Evolutionary conservation across 768 basidiomycete genomes (phyloP).

Genomic region (Boletus rubropictus): DNA sequence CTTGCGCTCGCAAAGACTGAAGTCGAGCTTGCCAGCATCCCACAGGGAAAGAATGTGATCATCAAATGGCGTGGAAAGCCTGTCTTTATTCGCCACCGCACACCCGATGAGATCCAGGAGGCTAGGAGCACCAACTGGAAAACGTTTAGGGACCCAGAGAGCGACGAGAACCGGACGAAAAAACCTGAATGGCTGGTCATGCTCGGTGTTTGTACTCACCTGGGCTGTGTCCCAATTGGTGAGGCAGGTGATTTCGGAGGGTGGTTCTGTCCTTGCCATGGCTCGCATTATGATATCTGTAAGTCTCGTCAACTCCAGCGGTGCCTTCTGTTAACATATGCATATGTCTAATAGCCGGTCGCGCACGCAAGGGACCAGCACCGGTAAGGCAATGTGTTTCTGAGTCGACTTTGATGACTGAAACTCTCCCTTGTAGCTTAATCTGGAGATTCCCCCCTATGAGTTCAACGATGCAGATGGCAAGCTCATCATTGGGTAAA

Average conservation of each 20-base stretch:
- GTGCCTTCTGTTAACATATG: slow-evolving; percentile 11
- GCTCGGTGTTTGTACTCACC: slow-evolving; percentile 92
- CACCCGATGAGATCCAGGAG: slow-evolving; percentile 85
- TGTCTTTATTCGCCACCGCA: slow-evolving; percentile 98
- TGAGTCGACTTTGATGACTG: slow-evolving; percentile 1
- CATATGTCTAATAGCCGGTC: slow-evolving; percentile 58
- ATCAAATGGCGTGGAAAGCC: slow-evolving; percentile 99
- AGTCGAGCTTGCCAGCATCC: slow-evolving; percentile 82
- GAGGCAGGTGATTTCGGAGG: slow-evolving; percentile 96
- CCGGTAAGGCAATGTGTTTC: slow-evolving; percentile 52
- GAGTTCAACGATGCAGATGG: slow-evolving; percentile 83
- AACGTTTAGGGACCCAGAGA: slow-evolving; percentile 83
- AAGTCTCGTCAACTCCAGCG: slow-evolving; percentile 25
- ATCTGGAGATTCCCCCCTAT: slow-evolving; percentile 89
- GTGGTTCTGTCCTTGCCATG: slow-evolving; percentile 99
- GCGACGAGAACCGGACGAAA: slow-evolving; percentile 83
- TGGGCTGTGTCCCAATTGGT: slow-evolving; percentile 98
- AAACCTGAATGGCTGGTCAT: slow-evolving; percentile 95
- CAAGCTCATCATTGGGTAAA: slow-evolving; percentile 82
- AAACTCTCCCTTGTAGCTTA: slow-evolving; percentile 49
- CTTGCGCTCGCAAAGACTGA: slow-evolving; percentile 98
- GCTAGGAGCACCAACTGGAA: slow-evolving; percentile 84
- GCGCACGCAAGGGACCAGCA: slow-evolving; percentile 93
- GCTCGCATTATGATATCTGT: slow-evolving; percentile 98
- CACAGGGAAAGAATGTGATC: slow-evolving; percentile 95